Conservation (phyloP, 306 rosid genomes). For the Rosa lucieae region DNA sequence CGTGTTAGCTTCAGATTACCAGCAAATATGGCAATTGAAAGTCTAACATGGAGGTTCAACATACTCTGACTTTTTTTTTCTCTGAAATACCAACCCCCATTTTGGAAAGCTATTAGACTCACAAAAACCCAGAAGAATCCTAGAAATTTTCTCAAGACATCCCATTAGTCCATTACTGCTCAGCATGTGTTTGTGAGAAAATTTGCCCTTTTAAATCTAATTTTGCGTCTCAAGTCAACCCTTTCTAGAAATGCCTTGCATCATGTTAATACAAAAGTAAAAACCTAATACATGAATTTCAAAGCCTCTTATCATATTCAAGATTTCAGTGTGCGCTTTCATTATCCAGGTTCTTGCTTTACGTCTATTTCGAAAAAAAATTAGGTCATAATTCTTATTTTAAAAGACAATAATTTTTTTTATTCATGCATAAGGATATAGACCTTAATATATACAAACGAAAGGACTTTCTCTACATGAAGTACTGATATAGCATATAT, state of each 20-base stretch:
- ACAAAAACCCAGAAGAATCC: not conserved
- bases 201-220: not conserved
- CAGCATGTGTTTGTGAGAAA: not conserved
- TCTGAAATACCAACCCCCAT: conserved; percentile 43
- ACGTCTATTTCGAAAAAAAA: not conserved
- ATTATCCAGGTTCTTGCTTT: not conserved
- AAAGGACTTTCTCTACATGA: not conserved
- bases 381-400: too few species aligned
- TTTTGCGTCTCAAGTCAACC: conserved; percentile 38
- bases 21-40: not conserved
- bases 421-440: too few species aligned
- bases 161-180: not conserved
- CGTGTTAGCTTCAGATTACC: not conserved
- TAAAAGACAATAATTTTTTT: too few species aligned
- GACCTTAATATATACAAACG: not conserved
- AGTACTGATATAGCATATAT: not conserved
- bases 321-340: not conserved
- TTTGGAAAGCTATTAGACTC: conserved; percentile 40
- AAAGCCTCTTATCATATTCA: not conserved
- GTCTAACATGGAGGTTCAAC: not conserved
- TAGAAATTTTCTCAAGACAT: not conserved
- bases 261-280: not conserved
- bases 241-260: conserved; percentile 23
- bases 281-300: not conserved
- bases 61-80: conserved; percentile 19